Percentiles rank a stretch among this genome's conserved stretches.
These are phyloP conservation scores for Cadophora malorum DNA, from an alignment of 2,329 filamentous ascomycete genomes.

Conservation along the genomic window DNA sequence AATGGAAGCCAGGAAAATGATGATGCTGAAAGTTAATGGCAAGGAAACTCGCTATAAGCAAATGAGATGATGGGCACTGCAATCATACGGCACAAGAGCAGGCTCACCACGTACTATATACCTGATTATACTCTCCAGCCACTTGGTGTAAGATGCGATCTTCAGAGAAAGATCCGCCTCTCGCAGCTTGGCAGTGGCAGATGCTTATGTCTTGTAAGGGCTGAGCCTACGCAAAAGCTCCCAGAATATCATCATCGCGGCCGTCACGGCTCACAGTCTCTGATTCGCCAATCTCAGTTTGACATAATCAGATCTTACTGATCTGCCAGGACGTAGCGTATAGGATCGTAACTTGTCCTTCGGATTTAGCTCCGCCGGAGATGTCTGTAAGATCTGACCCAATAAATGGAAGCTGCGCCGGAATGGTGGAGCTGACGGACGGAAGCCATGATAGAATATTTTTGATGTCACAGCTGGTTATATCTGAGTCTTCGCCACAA, in stretches of 20 bases:
- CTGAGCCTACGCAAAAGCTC: not conserved
- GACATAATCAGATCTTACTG: slow-evolving; percentile 1
- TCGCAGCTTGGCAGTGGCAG: slow-evolving; percentile 4
- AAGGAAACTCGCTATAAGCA: not conserved
- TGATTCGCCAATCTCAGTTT: not conserved
- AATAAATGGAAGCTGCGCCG: not conserved
- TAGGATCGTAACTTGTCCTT: not conserved
- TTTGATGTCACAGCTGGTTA: no score
- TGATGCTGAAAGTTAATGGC: not conserved
- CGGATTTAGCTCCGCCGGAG: not conserved
- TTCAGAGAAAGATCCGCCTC: not conserved
- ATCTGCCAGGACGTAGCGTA: not conserved
- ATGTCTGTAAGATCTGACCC: not conserved
- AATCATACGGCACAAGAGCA: not conserved
- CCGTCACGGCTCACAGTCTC: not conserved
- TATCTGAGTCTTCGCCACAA: not conserved
- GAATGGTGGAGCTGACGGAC: no score
- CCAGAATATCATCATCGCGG: not conserved
- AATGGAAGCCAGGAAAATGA: not conserved
- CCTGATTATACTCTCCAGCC: not conserved
- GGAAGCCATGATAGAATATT: no score
- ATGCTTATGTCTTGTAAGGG: not conserved
- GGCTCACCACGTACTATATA: not conserved
- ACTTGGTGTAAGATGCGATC: not conserved
- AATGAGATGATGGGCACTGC: not conserved